Percentiles rank a stretch among this genome's conserved stretches.
Conservation (phyloP, 768 basidiomycete species). For the Hygrocybe punicea region DNA sequence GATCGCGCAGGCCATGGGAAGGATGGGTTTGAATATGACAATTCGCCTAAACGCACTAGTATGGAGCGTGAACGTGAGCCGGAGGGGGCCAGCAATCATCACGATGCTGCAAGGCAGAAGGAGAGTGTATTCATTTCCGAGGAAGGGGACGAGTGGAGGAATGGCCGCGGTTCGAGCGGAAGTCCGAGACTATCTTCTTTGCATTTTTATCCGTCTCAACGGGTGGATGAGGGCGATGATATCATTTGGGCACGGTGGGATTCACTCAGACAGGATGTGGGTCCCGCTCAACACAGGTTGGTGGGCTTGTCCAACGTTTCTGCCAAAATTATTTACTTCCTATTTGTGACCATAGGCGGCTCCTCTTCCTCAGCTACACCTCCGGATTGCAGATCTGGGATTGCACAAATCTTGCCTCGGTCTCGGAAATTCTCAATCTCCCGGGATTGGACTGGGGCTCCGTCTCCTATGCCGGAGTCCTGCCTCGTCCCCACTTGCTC, state of each 20-base stretch:
- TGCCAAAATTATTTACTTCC: neutral
- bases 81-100: neutral
- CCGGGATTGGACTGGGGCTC: slow-evolving; percentile 1
- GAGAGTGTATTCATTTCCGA: neutral
- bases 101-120: neutral
- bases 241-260: slow-evolving; percentile 50
- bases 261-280: slow-evolving; percentile 14
- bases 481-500: neutral
- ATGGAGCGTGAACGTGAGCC: neutral
- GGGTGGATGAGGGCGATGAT: neutral
- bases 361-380: slow-evolving; percentile 54
- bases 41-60: neutral
- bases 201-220: neutral
- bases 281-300: slow-evolving; percentile 16
- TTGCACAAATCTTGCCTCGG: slow-evolving; percentile 46
- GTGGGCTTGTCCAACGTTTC: slow-evolving; percentile 7
- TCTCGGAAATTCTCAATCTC: slow-evolving; percentile 23
- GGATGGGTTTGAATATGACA: neutral
- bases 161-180: neutral
- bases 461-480: slow-evolving; percentile 8
- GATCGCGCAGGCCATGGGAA: neutral
- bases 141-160: neutral
- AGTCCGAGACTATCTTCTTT: neutral
- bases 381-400: slow-evolving; percentile 61
- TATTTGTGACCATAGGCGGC: slow-evolving; percentile 28